Base-by-base conservation (phyloP, 345 rosid genomes). In the Moringa oleifera region DNA sequence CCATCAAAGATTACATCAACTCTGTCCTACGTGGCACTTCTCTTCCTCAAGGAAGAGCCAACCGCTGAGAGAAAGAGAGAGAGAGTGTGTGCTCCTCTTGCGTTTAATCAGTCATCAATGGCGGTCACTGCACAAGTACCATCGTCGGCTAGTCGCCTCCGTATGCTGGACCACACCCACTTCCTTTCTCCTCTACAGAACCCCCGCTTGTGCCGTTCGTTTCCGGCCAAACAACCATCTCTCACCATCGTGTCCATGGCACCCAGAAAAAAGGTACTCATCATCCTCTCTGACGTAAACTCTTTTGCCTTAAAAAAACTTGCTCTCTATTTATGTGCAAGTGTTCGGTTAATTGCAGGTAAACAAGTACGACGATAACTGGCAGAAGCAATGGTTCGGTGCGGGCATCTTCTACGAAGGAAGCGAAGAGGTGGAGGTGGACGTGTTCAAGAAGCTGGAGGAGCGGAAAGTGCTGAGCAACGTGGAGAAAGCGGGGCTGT, bases 381-480 rank as follows among this genome's bases (percentile, higher is more conserved):
- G 99, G 99, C 62, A 82, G 73, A 93, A 93, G 71, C 75, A 85
- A 36, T 93, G 99, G 97, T 93, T 73, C 65, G 99, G 97, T 17
- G 86, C 97, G 0, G 98, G 97, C 56, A 68, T 93, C 12, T 93
- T 90, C 85, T 77, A 59, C 69, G 98, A 93, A 66, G 89, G 96
- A 25, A 83, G 89, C 59, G 99, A 93, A 63, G 88, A 86, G 47
- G 64, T 90, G 52, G 88, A 90, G 45, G 77, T 93, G 11, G 97
- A 93, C 70, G 94, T 93, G 59, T 90, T 93, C 82, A 93, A 88
- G 90, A 86, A 86, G 69, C 81, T 94, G 0, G 97, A 94, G 81
- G 75, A 94, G 73, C 59, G 85, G 1, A 90, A 90, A 72, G 97
- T 93, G 6, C 73, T 90, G 6, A 88, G 96, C 84, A 93, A 81